These are phyloP conservation scores for Schwanniomyces polymorphus DNA, from an alignment of 805 yeast species.

Conservation along the genomic window DNA sequence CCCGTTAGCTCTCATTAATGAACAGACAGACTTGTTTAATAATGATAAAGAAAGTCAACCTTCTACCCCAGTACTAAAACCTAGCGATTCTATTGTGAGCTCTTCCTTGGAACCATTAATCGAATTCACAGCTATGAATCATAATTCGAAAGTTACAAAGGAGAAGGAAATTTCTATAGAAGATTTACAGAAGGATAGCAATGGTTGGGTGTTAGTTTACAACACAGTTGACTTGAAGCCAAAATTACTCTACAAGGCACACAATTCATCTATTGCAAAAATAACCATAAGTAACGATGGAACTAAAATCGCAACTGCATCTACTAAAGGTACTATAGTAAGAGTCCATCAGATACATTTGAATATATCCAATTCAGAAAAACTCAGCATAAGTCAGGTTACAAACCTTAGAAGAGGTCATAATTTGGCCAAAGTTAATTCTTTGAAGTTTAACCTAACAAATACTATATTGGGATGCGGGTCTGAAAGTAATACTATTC, in stretches of 20 bases:
- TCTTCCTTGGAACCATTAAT: conserved; percentile 18
- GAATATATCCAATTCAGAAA: conserved; percentile 6
- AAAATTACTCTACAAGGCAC: conserved; percentile 37
- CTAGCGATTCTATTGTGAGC: conserved; percentile 16
- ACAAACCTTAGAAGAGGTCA: conserved; percentile 42
- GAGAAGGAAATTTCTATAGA: conserved; percentile 20
- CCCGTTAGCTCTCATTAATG: conserved; percentile 29
- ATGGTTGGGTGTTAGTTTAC: conserved; percentile 42
- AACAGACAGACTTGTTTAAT: conserved; percentile 32
- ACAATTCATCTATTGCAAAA: conserved; percentile 34
- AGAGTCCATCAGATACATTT: conserved; percentile 28
- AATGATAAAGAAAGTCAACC: conserved; percentile 8
- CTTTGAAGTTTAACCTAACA: conserved; percentile 35
- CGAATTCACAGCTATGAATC: conserved; percentile 25
- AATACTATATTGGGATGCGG: conserved; percentile 37
- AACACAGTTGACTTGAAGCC: conserved; percentile 36
- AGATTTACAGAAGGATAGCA: conserved; percentile 22
- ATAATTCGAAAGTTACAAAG: conserved; percentile 8
- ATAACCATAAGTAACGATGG: conserved; percentile 27
- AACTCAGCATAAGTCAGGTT: conserved; percentile 22
- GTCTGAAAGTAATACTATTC: conserved; percentile 42
- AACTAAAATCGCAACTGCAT: conserved; percentile 38
- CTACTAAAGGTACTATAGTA: conserved; percentile 43
- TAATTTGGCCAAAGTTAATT: conserved; percentile 31
- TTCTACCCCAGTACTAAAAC: conserved; percentile 9